Evolutionary conservation across 2,329 filamentous ascomycete genomes (phyloP), one percentile per base, ranked within the genome.

Genomic region (Epichloe uncinata): DNA sequence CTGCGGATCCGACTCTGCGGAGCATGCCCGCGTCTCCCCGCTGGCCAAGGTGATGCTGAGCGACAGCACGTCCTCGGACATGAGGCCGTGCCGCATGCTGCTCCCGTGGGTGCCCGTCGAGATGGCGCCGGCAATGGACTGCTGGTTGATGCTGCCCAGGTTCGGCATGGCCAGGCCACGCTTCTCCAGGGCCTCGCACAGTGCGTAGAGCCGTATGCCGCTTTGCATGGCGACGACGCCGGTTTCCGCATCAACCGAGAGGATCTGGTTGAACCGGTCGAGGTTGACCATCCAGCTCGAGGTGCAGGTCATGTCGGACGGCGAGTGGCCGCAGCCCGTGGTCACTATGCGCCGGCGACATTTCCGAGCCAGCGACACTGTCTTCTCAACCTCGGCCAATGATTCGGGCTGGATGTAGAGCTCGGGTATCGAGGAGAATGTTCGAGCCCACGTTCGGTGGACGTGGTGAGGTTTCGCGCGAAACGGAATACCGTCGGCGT

Each of bases 251-350:
- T 95, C 81, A 45, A 94, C 73, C 7, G 80, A 75, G 46, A 95
- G 63, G 33, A 97, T 77, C 49, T 77, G 73, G 62, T 80, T 81
- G 69, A 87, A 87, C 55, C 85, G 76, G 71, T 98, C 93, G 53
- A 98, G 79, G 65, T 96, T 97, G 58, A 97, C 73, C 63, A 96
- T 82, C 93, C 93, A 97, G 55, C 85, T 87, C 15, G 87, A 93
- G 5, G 90, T 95, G 68, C 88, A 95, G 4, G 91, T 97, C 42
- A 98, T 71, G 61, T 91, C 85, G 55, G 85, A 94, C 7, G 91
- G 93, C 49, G 90, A 96, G 71, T 98, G 91, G 50, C 83, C 88
- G 59, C 85, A 91, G 52, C 93, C 91, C n/a, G 90, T 84, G 5
- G 85, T 86, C 36, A 90, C 85, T 52, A 98, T 71, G 53, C 89